Percentiles rank a stretch among this genome's conserved stretches.
phyloP scores from a whole-genome alignment of 805 yeast genomes.

The Kodamaea restingae region DNA sequence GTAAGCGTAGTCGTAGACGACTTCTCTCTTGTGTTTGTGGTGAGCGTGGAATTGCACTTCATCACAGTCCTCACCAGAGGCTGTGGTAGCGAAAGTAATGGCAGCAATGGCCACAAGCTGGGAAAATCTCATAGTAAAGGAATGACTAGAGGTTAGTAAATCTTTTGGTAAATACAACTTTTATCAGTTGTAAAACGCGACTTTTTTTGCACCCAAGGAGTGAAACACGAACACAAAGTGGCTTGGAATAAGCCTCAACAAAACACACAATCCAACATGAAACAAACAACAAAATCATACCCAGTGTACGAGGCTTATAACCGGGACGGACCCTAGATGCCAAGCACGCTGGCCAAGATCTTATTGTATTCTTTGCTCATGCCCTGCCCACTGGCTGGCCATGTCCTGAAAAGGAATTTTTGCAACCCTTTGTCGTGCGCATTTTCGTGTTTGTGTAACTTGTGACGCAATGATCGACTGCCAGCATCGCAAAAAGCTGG shows the following conservation, averaged over 20 bases:
- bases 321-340: too few relatives aligned
- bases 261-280: background rate
- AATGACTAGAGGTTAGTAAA: slow-evolving; percentile 16
- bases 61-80: slow-evolving; percentile 36
- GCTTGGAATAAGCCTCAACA: background rate
- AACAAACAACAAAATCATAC: too few relatives aligned
- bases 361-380: too few relatives aligned
- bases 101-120: slow-evolving; percentile 16
- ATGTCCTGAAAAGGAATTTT: too few relatives aligned
- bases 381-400: too few relatives aligned
- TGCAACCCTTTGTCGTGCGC: too few relatives aligned
- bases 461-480: too few relatives aligned
- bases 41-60: slow-evolving; percentile 51
- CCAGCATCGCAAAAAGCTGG: too few relatives aligned
- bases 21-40: slow-evolving; percentile 59
- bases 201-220: slow-evolving; percentile 1
- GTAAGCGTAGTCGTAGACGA: slow-evolving; percentile 47
- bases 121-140: slow-evolving; percentile 18
- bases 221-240: slow-evolving; percentile 2
- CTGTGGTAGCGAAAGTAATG: slow-evolving; percentile 14
- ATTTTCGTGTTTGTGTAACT: too few relatives aligned
- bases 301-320: too few relatives aligned
- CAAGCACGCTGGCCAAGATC: too few relatives aligned
- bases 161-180: background rate
- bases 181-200: too few relatives aligned